phyloP scores from a whole-genome alignment of 2,329 filamentous ascomycete genomes.

The Beauveria caledonica region DNA sequence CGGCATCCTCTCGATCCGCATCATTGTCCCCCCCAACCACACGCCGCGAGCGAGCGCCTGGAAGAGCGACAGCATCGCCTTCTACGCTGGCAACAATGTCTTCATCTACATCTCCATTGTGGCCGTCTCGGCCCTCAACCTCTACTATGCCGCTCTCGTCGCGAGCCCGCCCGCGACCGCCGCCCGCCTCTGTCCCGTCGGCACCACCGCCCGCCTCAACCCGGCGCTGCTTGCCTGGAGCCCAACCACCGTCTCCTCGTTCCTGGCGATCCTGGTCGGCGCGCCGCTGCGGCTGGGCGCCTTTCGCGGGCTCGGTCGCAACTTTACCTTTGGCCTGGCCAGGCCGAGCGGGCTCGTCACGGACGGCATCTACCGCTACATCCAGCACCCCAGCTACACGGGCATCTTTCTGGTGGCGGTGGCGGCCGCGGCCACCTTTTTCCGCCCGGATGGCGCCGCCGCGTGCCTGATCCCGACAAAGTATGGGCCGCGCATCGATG shows the following conservation, averaged over 20 bases:
- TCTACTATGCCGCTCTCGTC: background rate
- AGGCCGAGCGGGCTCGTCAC: constrained; percentile 38
- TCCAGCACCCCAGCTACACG: constrained; percentile 47
- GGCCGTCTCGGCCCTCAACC: background rate
- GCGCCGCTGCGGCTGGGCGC: constrained; percentile 27
- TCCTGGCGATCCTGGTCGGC: constrained; percentile 19
- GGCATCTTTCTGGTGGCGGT: constrained; percentile 30
- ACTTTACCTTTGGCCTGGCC: constrained; percentile 46
- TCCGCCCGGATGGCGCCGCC: constrained; percentile 16
- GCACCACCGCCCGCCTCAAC: background rate
- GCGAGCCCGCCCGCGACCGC: background rate
- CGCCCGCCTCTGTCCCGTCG: background rate
- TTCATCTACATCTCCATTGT: background rate
- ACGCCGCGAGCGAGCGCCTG: background rate
- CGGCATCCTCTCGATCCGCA: background rate
- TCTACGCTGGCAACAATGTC: background rate
- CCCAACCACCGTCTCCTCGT: background rate
- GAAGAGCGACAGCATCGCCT: background rate
- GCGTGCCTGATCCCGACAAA: background rate
- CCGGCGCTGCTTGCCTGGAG: background rate
- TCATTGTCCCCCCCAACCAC: background rate
- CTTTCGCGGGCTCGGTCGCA: constrained; percentile 36
- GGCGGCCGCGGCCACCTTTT: constrained; percentile 24
- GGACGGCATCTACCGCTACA: constrained; percentile 37
- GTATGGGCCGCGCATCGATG: background rate